phyloP scores from a whole-genome alignment of 2,329 filamentous ascomycete genomes.

The Paracoccidioides brasiliensis region DNA sequence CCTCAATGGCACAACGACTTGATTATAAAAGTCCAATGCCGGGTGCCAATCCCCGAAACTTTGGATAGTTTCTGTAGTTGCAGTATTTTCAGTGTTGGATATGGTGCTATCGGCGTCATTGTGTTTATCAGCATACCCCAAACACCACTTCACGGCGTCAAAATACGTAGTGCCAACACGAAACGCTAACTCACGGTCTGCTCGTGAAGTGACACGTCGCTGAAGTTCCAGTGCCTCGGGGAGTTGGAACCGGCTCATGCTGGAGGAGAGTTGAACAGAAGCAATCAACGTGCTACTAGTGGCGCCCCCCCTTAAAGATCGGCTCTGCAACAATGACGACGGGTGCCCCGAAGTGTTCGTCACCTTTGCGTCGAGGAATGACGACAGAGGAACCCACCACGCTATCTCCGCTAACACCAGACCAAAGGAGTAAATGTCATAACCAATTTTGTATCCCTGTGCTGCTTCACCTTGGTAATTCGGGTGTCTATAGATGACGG shows the following conservation, averaged over 20 bases:
- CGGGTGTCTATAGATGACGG: background rate
- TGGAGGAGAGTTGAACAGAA: background rate
- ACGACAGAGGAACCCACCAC: conserved; percentile 1
- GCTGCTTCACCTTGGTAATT: conserved; percentile 1
- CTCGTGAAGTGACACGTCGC: background rate
- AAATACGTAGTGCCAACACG: background rate
- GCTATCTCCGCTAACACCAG: background rate
- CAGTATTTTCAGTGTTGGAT: background rate
- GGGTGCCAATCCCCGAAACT: background rate
- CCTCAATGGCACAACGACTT: background rate
- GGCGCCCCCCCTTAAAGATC: background rate
- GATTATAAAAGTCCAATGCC: conserved; percentile 1
- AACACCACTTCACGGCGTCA: background rate
- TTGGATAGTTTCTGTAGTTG: background rate
- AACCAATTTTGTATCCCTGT: background rate
- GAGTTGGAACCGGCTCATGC: background rate
- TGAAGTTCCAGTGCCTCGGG: background rate
- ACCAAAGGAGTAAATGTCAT: conserved; percentile 2
- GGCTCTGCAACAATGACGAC: background rate
- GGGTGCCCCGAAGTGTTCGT: background rate
- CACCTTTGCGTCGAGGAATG: background rate
- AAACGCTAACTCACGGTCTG: conserved; percentile 1
- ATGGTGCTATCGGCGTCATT: background rate
- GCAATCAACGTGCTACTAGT: background rate
- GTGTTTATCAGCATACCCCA: background rate